Evolutionary conservation across 2,329 filamentous ascomycete species (phyloP).

Genomic region (Shiraia bambusicola): DNA sequence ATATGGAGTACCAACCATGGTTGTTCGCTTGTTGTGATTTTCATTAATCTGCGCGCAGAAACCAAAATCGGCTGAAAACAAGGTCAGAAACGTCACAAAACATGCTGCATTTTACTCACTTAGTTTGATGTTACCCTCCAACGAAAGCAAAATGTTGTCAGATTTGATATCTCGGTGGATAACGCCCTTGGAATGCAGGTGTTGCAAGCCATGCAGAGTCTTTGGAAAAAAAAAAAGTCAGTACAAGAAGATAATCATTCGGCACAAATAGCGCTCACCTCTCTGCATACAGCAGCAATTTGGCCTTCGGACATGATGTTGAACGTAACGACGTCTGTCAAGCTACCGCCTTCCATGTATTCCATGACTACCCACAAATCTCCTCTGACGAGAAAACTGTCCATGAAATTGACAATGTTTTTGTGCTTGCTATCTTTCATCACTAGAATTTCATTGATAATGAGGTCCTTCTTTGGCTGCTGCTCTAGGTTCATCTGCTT

Average conservation of each 20-base stretch:
- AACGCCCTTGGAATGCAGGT: slow-evolving; percentile 94
- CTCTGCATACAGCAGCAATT: slow-evolving; percentile 91
- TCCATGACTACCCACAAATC: slow-evolving; percentile 99
- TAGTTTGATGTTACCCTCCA: slow-evolving; percentile 95
- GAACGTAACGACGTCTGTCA: slow-evolving; percentile 98
- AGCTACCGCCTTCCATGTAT: slow-evolving; percentile 97
- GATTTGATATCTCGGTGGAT: slow-evolving; percentile 99
- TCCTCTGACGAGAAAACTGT: slow-evolving; percentile 85
- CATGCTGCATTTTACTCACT: slow-evolving; percentile 60
- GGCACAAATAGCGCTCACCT: slow-evolving; percentile 52
- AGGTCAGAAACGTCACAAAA: slow-evolving; percentile 3
- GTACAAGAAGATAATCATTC: not conserved
- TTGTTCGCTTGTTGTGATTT: slow-evolving; percentile 93
- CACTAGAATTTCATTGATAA: slow-evolving; percentile 98
- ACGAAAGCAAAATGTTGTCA: slow-evolving; percentile 91
- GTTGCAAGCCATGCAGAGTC: slow-evolving; percentile 87
- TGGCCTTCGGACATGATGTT: slow-evolving; percentile 99
- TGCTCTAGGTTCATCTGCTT: slow-evolving; percentile 99
- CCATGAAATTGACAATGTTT: slow-evolving; percentile 99
- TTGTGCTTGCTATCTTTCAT: slow-evolving; percentile 99
- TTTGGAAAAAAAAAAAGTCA: too few species aligned
- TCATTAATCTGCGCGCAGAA: slow-evolving; percentile 99
- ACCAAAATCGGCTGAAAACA: slow-evolving; percentile 79
- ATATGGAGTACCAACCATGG: slow-evolving; percentile 98
- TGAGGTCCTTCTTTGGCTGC: slow-evolving; percentile 97